Conservation (phyloP, 208 protist species). For the Herpetomonas samuelpessoai region DNA sequence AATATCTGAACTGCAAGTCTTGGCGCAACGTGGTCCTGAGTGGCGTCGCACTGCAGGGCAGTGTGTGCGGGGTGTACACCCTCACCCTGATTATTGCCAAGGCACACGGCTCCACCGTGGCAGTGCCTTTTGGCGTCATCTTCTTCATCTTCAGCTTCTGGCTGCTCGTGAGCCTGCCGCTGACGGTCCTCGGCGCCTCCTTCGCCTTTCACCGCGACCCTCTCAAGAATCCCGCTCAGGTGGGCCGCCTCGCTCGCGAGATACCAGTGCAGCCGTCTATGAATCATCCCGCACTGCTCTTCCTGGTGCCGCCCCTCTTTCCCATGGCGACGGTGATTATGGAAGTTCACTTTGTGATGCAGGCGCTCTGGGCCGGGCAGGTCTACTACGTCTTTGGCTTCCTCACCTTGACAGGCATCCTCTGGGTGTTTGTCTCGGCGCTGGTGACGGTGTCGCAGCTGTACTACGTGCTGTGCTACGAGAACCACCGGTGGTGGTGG, state of each 20-base stretch:
- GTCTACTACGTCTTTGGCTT: constrained; percentile 99
- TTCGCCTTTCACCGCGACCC: constrained; percentile 91
- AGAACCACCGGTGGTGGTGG: constrained; percentile 99
- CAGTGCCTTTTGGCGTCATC: constrained; percentile 60
- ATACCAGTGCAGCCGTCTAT: constrained; percentile 89
- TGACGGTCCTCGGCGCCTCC: constrained; percentile 95
- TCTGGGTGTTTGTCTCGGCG: constrained; percentile 93
- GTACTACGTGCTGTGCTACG: constrained; percentile 98
- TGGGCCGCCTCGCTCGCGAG: constrained; percentile 96
- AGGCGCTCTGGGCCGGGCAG: constrained; percentile 91
- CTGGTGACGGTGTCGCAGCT: constrained; percentile 97
- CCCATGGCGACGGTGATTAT: constrained; percentile 98
- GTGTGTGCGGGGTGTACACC: constrained; percentile 55
- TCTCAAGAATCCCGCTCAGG: constrained; percentile 81
- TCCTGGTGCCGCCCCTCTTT: constrained; percentile 76
- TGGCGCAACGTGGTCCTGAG: constrained; percentile 93
- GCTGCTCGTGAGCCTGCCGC: constrained; percentile 93
- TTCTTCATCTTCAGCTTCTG: constrained; percentile 75
- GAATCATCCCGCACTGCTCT: constrained; percentile 53
- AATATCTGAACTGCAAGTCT: constrained; percentile 83
- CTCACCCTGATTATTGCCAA: constrained; percentile 66
- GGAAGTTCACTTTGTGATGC: constrained; percentile 98
- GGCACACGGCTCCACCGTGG: constrained; percentile 48
- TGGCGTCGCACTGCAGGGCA: constrained; percentile 60
- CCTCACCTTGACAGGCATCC: constrained; percentile 95